Percentiles rank a stretch among this genome's conserved stretches.
phyloP scores from a whole-genome alignment of 306 rosid genomes.

The Mimosa bimucronata region DNA sequence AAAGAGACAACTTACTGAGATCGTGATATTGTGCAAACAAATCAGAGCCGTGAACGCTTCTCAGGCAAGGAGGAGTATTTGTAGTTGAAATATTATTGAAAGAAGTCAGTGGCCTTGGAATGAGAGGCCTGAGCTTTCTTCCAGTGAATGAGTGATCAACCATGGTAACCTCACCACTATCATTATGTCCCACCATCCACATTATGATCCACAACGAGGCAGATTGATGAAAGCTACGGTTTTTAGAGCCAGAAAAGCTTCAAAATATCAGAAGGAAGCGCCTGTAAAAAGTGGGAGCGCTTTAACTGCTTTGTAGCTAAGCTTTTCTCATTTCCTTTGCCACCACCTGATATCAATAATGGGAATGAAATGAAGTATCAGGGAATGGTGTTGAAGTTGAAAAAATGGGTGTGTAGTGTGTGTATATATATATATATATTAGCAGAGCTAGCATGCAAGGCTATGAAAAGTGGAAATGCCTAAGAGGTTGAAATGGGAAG shows the following conservation, averaged over 20 bases:
- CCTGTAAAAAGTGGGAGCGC: constrained; percentile 21
- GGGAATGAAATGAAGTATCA: constrained; percentile 29
- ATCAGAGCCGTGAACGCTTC: constrained; percentile 50
- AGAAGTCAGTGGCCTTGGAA: constrained; percentile 62
- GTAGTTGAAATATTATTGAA: constrained; percentile 44
- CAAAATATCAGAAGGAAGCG: constrained; percentile 11
- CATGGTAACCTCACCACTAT: constrained; percentile 61
- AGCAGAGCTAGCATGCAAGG: constrained; percentile 33
- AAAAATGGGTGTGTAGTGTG: neutral
- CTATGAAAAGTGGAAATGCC: constrained; percentile 35
- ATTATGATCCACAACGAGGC: constrained; percentile 30
- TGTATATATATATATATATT: neutral
- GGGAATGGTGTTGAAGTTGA: constrained; percentile 35
- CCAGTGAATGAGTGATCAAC: constrained; percentile 58
- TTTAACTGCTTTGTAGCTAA: constrained; percentile 6
- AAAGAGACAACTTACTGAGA: constrained; percentile 46
- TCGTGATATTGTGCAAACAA: constrained; percentile 69
- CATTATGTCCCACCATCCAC: constrained; percentile 91
- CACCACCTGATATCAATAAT: constrained; percentile 14
- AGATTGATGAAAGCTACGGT: constrained; percentile 37
- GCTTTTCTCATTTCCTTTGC: constrained; percentile 3
- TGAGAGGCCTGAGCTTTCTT: constrained; percentile 77
- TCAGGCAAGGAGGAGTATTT: constrained; percentile 47
- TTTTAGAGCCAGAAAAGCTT: constrained; percentile 19
- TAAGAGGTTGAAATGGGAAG: constrained; percentile 29